Percentiles rank a stretch among this genome's conserved stretches.
Evolutionary conservation across 2,329 filamentous ascomycete genomes (phyloP).

Genomic region (Claviceps spartinae): DNA sequence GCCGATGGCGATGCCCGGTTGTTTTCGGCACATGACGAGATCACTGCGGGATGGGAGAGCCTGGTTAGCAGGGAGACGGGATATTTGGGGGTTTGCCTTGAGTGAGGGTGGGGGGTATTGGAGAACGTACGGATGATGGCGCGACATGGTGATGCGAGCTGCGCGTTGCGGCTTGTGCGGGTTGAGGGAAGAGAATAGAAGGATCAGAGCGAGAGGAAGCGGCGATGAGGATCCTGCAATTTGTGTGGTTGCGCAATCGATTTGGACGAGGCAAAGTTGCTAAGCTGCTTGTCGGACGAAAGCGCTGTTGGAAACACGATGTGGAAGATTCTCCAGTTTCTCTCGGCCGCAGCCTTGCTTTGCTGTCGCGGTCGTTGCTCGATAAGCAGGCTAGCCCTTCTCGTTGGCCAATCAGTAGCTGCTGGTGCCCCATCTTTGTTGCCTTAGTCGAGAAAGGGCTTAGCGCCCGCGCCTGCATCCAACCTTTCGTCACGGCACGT

Average conservation of each 20-base stretch:
- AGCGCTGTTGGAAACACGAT: neutral
- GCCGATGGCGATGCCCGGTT: slow-evolving; percentile 92
- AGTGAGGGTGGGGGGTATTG: neutral
- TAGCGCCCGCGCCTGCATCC: neutral
- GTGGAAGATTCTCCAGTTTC: slow-evolving; percentile 18
- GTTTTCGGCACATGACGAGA: slow-evolving; percentile 99
- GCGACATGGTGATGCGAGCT: slow-evolving; percentile 51
- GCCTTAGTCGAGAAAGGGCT: neutral
- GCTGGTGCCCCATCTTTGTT: neutral
- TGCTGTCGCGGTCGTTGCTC: neutral
- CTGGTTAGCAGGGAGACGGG: neutral
- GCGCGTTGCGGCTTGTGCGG: neutral
- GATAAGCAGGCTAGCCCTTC: neutral
- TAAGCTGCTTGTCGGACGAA: neutral
- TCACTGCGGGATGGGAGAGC: slow-evolving; percentile 41
- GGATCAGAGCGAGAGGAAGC: neutral
- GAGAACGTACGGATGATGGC: slow-evolving; percentile 73
- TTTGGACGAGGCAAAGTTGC: neutral
- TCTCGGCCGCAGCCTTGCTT: slow-evolving; percentile 30
- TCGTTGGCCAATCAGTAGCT: slow-evolving; percentile 1
- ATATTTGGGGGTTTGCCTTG: neutral
- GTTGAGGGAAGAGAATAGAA: neutral
- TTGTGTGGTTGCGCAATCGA: neutral
- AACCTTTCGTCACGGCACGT: neutral
- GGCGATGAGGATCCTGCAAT: neutral